Evolutionary conservation across 768 basidiomycete species (phyloP), one percentile per base, ranked within the genome.

Genomic region (Tulasnella sp.): DNA sequence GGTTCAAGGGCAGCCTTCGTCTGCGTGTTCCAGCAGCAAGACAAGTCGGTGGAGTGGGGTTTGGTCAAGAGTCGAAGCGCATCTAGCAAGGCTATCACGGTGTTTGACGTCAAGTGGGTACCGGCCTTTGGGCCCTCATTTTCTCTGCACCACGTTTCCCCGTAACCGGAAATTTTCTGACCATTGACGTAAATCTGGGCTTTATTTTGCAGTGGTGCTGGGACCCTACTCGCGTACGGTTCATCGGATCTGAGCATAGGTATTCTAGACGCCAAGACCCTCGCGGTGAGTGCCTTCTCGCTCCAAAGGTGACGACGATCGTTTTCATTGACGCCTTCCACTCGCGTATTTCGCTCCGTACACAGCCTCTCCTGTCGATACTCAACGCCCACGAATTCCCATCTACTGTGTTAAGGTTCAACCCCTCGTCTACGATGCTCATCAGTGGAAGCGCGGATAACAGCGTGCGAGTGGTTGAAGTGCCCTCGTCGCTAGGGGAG

Each of bases 341-440:
- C 42, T 12, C 69, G 36, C 49, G 31, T 12, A 52, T 39, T n/a
- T 39, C 14, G 29, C 54, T 40, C 58, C 38, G 29, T 64, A 22
- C 79, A n/a, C 80, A 99, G 96, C 96, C 96, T 0, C 82, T 94
- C 15, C 83, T 94, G 38, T 90, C 90, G 25, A 97, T 99, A 78
- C 85, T 98, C 76, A 93, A 93, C 83, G 93, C 97, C 0, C 97
- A 99, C 82, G 95, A 96, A 77, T 95, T 99, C 82, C 93, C 97
- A 4, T 89, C 93, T 6, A 99, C 97, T 0, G 90, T 92, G 4
- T 83, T 99, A 75, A 88, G 88, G 77, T 99, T 99, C 86, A 97
- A 92, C 81, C 91, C 95, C 1, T 86, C 89, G 7, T 90, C 91
- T 15, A 89, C 86, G n/a, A 79, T 96, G 15, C 86, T 99, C 3